Conservation (phyloP, 2,329 filamentous ascomycete genomes). For the Colletotrichum melonis region DNA sequence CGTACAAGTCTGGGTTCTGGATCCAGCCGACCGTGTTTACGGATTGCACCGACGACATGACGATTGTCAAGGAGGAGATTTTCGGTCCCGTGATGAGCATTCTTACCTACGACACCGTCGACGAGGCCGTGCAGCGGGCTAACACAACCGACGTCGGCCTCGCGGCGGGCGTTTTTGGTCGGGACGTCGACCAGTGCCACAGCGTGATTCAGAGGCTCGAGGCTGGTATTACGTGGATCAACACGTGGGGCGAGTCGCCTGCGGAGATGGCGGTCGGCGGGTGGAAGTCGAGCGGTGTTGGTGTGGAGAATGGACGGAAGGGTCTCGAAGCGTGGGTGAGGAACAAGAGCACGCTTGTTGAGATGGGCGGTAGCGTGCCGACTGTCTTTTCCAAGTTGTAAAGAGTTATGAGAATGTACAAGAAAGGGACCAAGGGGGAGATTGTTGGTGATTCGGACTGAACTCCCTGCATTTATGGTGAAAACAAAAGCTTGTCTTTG, state of each 20-base stretch:
- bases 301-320: constrained; percentile 85
- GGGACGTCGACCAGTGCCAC: constrained; percentile 79
- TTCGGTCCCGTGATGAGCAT: constrained; percentile 91
- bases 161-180: constrained; percentile 86
- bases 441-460: fast-evolving
- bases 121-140: constrained; percentile 77
- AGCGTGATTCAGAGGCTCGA: constrained; percentile 76
- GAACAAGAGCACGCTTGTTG: constrained; percentile 90
- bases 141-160: constrained; percentile 84
- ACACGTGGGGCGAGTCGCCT: constrained; percentile 92
- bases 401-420: constrained; percentile 27
- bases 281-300: constrained; percentile 91
- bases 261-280: constrained; percentile 94
- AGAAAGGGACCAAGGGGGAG: background rate
- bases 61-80: constrained; percentile 84
- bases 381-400: constrained; percentile 81
- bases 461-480: fast-evolving
- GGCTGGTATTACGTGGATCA: constrained; percentile 92
- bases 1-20: constrained; percentile 79
- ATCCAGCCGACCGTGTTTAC: constrained; percentile 87
- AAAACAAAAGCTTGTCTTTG: background rate
- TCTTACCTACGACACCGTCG: constrained; percentile 76
- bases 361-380: constrained; percentile 77
- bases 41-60: constrained; percentile 86
- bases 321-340: constrained; percentile 85